A percentile compares a stretch with the other conserved stretches of the same genome.
Evolutionary conservation across 23 red algal species (phyloP).

Genomic region (Pyropia yezoensis): DNA sequence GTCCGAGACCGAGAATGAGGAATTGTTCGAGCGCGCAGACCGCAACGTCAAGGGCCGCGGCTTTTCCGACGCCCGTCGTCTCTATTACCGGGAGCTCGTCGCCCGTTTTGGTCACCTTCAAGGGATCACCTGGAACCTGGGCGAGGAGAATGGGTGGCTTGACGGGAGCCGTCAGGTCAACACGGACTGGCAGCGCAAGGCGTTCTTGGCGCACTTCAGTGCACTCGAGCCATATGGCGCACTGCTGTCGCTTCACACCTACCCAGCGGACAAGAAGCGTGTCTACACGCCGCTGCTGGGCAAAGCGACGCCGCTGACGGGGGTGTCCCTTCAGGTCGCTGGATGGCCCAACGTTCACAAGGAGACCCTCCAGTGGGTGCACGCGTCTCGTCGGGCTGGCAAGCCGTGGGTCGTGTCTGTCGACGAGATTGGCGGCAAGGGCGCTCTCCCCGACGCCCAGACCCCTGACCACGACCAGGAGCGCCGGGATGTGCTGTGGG

Average conservation of each 20-base stretch:
- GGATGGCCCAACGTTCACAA: constrained; percentile 16
- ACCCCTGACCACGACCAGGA: no score
- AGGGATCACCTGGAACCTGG: constrained; percentile 20
- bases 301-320: constrained; percentile 5
- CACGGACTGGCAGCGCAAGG: constrained; percentile 21
- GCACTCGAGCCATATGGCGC: constrained; percentile 16
- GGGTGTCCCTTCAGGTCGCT: constrained; percentile 22
- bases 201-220: constrained; percentile 24
- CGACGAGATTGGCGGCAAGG: constrained; percentile 35
- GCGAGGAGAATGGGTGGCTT: constrained; percentile 54
- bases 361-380: constrained; percentile 35
- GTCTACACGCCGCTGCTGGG: constrained; percentile 38
- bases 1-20: constrained; percentile 36
- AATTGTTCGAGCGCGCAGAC: constrained; percentile 27
- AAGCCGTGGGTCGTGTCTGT: constrained; percentile 46
- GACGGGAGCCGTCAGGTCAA: constrained; percentile 6
- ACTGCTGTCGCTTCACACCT: constrained; percentile 36
- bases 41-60: constrained; percentile 11
- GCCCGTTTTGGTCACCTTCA: constrained; percentile 49
- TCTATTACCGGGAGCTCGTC: constrained; percentile 49
- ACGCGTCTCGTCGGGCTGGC: constrained; percentile 5
- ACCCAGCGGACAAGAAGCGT: constrained; percentile 19
- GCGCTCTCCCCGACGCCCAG: not conserved
- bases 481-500: constrained; percentile 34
- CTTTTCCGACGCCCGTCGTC: constrained; percentile 14